Percentiles rank a stretch among this genome's conserved stretches.
Evolutionary conservation across 371 early-diverging fungal genomes (phyloP).

Genomic region (Capniomyces stellatus): DNA sequence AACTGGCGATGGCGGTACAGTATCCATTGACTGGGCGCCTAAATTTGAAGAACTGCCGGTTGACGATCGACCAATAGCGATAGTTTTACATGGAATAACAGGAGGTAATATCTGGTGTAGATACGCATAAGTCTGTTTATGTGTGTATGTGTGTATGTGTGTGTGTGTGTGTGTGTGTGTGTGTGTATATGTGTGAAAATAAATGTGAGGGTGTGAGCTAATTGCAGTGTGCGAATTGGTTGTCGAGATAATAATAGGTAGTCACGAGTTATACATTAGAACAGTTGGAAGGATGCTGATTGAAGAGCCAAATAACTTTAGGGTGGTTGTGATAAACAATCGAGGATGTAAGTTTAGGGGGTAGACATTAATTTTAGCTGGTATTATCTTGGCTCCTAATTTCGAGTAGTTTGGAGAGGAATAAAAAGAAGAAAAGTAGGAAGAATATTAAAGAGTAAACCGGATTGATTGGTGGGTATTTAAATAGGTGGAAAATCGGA

Average conservation of each 20-base stretch:
- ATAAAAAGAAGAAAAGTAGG: neutral
- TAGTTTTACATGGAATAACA: slow-evolving; percentile 76
- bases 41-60: slow-evolving; percentile 27
- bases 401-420: too few relatives aligned
- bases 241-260: too few relatives aligned
- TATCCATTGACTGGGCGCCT: slow-evolving; percentile 76
- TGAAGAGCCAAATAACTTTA: slow-evolving; percentile 34
- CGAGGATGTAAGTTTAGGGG: slow-evolving; percentile 61
- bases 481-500: slow-evolving; percentile 25
- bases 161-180: too few relatives aligned
- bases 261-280: slow-evolving; percentile 71
- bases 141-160: too few relatives aligned
- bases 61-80: slow-evolving; percentile 42
- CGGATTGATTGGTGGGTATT: too few relatives aligned
- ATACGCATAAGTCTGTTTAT: too few relatives aligned
- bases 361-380: slow-evolving; percentile 51
- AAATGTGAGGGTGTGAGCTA: too few relatives aligned
- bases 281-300: slow-evolving; percentile 41
- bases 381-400: slow-evolving; percentile 80
- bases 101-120: slow-evolving; percentile 51
- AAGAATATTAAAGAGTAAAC: neutral
- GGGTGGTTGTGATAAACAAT: slow-evolving; percentile 68
- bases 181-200: too few relatives aligned
- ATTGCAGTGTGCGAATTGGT: too few relatives aligned
- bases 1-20: slow-evolving; percentile 64